These are phyloP conservation scores for Graphiopsis chlorocephala DNA, from an alignment of 2,329 filamentous ascomycete genomes.

Conservation along the genomic window DNA sequence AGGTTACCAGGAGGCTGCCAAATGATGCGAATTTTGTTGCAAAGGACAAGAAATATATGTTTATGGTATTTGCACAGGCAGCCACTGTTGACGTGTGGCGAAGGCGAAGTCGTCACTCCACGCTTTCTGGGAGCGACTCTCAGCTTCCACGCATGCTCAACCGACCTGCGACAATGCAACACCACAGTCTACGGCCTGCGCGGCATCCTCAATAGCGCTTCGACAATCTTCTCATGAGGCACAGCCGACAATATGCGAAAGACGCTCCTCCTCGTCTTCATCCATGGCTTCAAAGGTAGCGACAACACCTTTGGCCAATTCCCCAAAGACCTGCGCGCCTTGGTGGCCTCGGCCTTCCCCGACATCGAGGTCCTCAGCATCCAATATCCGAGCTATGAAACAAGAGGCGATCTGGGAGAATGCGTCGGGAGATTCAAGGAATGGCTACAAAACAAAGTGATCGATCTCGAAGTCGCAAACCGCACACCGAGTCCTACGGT, in stretches of 20 bases:
- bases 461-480: slow-evolving; percentile 85
- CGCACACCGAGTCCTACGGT: slow-evolving; percentile 78
- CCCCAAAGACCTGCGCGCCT: slow-evolving; percentile 66
- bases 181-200: background rate
- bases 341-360: slow-evolving; percentile 65
- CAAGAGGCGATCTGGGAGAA: slow-evolving; percentile 69
- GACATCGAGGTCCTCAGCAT: slow-evolving; percentile 65
- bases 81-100: slow-evolving; percentile 13
- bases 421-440: slow-evolving; percentile 72
- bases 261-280: slow-evolving; percentile 77
- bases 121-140: slow-evolving; percentile 3
- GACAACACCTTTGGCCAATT: slow-evolving; percentile 77
- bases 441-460: slow-evolving; percentile 87
- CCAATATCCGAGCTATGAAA: slow-evolving; percentile 80
- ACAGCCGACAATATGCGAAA: slow-evolving; percentile 52
- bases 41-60: background rate
- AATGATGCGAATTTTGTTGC: background rate
- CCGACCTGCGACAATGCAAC: slow-evolving; percentile 6
- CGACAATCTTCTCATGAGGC: background rate
- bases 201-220: background rate
- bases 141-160: slow-evolving; percentile 7
- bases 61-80: background rate
- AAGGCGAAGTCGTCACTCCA: slow-evolving; percentile 10
- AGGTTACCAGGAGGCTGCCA: background rate
- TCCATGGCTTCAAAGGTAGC: slow-evolving; percentile 85